phyloP scores from a whole-genome alignment of 495 filamentous ascomycete species.

The Talaromyces ruber region DNA sequence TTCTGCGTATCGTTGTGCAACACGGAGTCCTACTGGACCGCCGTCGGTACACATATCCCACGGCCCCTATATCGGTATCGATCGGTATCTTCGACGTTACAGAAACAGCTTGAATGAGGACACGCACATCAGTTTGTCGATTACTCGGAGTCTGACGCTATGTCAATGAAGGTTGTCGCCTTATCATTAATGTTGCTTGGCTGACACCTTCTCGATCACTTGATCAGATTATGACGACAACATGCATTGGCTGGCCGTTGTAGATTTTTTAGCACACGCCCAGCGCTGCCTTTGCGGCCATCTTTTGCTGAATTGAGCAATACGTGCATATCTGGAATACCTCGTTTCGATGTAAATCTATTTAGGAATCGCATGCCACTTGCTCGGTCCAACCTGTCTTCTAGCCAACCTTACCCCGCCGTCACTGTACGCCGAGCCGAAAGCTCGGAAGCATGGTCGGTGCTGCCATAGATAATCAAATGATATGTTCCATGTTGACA shows the following conservation, averaged over 20 bases:
- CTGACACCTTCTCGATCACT: neutral
- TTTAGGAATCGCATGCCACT: neutral
- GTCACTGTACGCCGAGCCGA: neutral
- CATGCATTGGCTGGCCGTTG: neutral
- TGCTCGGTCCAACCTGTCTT: neutral
- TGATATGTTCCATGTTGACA: too few relatives aligned
- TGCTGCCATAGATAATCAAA: too few relatives aligned
- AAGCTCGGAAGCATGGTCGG: too few relatives aligned
- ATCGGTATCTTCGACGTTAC: neutral
- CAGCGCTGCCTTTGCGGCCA: neutral
- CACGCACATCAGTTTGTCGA: neutral
- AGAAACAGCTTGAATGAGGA: neutral
- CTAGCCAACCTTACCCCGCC: neutral
- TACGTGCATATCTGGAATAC: neutral
- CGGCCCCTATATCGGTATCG: neutral
- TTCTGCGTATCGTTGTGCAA: neutral
- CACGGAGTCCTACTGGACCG: neutral
- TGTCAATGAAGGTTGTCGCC: neutral
- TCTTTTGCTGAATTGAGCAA: neutral
- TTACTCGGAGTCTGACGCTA: neutral
- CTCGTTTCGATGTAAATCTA: neutral
- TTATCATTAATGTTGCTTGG: neutral
- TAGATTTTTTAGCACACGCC: neutral
- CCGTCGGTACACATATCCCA: neutral
- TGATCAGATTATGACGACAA: neutral